Evolutionary conservation across 1,284 basidiomycete genomes (phyloP), one percentile per base, ranked within the genome.

Genomic region (Trichosporon faecale): DNA sequence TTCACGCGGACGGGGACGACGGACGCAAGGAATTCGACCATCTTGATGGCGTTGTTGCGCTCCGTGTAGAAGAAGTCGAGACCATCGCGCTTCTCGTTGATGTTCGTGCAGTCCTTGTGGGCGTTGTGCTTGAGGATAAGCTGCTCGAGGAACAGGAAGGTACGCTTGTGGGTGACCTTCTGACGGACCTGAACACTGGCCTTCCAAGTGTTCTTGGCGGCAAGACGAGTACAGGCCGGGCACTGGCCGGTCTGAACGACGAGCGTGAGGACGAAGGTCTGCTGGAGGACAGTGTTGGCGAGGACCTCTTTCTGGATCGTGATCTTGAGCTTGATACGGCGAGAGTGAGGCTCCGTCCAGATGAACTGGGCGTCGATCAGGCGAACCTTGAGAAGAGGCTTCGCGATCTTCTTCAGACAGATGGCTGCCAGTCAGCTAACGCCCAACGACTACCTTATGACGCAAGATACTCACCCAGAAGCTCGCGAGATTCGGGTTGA

Each of bases 241-340:
- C 96, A 99, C 86, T 99, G 96, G 0, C 93, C 93, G 74, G 98
- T 91, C 79, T 97, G 94, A 1, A 99, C 94, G 67, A 98, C 88
- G 77, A 95, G 95, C 81, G 97, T 95, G 75, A 99, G 90, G 84
- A 98, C 95, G 77, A 99, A 99, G 1, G 95, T 90, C 87, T 98
- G 97, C 83, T 99, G 96, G 57, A 99, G 86, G 77, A 99, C 93
- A 0, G 97, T 99, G 65, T 92, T 91, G 1, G 94, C 93, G 75
- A 99, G 88, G 60, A 97, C 94, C 87, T 99, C 97, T 85, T 99
- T 98, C 85, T 99, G 97, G 68, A 99, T 95, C 0, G 96, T 98
- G 77, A 99, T 85, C 73, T 97, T 97, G 73, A 99, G 90, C 66
- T 94, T 89, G 72, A 99, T 83, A 66, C 97, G 88, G 82, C 96